Evolutionary conservation across 441 rosid genomes (phyloP).

Genomic region (Pelargonium cotyledonis): DNA sequence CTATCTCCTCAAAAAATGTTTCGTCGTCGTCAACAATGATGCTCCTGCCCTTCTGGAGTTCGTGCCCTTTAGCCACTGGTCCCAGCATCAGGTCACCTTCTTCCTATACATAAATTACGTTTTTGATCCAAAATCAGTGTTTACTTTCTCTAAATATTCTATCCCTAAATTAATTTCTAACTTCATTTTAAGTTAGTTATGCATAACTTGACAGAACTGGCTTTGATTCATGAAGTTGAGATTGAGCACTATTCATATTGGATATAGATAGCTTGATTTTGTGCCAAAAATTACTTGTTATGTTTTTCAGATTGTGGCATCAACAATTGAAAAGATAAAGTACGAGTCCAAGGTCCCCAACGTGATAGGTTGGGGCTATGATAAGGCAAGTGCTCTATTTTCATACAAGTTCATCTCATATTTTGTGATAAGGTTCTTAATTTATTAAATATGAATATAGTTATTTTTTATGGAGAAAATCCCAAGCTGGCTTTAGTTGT

Average conservation of each 20-base stretch:
- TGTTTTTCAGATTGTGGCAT: slow-evolving; percentile 48
- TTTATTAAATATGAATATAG: too few species aligned
- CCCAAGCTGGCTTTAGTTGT: too few species aligned
- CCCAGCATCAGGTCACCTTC: slow-evolving; percentile 53
- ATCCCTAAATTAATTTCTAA: background rate
- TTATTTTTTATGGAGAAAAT: too few species aligned
- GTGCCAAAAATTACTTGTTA: background rate
- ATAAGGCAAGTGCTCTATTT: slow-evolving; percentile 40
- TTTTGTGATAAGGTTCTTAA: background rate
- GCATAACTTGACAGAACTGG: too few species aligned
- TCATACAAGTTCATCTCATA: background rate
- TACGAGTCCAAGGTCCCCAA: slow-evolving; percentile 27
- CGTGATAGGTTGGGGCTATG: slow-evolving; percentile 44
- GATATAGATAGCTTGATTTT: background rate
- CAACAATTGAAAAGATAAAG: slow-evolving; percentile 40
- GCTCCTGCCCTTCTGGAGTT: slow-evolving; percentile 39
- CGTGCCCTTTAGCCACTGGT: slow-evolving; percentile 34
- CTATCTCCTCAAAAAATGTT: slow-evolving; percentile 49
- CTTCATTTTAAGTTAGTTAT: background rate
- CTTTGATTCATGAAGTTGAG: too few species aligned
- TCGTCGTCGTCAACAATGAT: slow-evolving; percentile 37
- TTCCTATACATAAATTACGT: background rate
- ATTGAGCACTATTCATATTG: too few species aligned
- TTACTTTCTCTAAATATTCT: background rate
- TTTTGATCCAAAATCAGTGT: background rate